A percentile compares a stretch with the other conserved stretches of the same genome.
These are phyloP conservation scores for Pseudozyma sp. DNA, from an alignment of 1,284 basidiomycete genomes.

Conservation along the genomic window DNA sequence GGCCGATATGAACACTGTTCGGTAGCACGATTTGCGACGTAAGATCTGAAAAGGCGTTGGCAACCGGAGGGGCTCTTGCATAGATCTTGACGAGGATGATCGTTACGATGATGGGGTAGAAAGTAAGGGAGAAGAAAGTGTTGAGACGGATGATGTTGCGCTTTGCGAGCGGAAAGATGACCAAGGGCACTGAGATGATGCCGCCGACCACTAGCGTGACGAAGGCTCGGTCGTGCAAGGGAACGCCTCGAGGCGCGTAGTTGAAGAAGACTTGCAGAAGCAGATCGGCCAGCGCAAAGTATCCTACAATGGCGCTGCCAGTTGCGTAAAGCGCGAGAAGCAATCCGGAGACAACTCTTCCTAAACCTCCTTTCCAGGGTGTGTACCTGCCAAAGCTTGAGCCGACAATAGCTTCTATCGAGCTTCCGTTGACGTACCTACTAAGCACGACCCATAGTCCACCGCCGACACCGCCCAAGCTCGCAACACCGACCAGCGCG, in stretches of 20 bases:
- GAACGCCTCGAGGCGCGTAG: constrained; percentile 56
- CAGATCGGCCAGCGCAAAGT: constrained; percentile 65
- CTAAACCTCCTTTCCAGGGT: constrained; percentile 61
- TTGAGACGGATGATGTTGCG: constrained; percentile 65
- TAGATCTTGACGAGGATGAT: constrained; percentile 57
- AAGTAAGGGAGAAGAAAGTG: constrained; percentile 49
- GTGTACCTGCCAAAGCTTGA: constrained; percentile 64
- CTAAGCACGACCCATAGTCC: constrained; percentile 65
- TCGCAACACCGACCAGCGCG: constrained; percentile 49
- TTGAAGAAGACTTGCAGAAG: constrained; percentile 65
- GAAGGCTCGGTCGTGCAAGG: constrained; percentile 63
- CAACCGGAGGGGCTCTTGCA: constrained; percentile 15
- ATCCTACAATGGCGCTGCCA: constrained; percentile 63
- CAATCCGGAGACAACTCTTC: constrained; percentile 49
- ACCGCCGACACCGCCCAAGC: constrained; percentile 64
- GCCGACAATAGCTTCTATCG: constrained; percentile 63
- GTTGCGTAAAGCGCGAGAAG: constrained; percentile 63
- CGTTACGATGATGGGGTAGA: constrained; percentile 58
- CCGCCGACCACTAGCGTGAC: constrained; percentile 64
- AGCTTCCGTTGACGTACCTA: constrained; percentile 64
- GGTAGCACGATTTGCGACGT: not conserved
- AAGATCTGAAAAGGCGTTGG: not conserved
- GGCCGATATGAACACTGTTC: not conserved
- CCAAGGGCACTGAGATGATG: constrained; percentile 57
- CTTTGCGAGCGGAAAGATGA: constrained; percentile 65